phyloP scores from a whole-genome alignment of 768 basidiomycete genomes.

The Butyriboletus loyo region DNA sequence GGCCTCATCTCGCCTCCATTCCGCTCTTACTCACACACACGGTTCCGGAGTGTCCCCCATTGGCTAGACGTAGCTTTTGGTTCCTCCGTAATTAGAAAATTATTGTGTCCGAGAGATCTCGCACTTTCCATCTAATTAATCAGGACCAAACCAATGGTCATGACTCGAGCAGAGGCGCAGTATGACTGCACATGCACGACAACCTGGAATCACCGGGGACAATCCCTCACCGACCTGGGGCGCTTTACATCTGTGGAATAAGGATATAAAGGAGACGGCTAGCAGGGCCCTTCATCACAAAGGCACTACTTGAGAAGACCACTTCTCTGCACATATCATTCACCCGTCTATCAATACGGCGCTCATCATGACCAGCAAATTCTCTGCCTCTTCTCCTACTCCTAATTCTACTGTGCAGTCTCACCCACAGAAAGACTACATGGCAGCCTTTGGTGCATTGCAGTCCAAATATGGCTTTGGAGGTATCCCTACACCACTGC shows the following conservation, averaged over 20 bases:
- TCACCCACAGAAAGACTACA: conserved; percentile 22
- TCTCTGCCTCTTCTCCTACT: not conserved
- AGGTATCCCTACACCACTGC: not conserved
- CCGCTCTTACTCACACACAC: not conserved
- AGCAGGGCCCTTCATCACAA: not conserved
- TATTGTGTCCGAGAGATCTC: too few species aligned
- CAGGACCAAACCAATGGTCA: not conserved
- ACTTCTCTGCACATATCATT: not conserved
- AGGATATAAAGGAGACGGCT: conserved; percentile 3
- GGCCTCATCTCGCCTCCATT: not conserved
- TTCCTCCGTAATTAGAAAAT: not conserved
- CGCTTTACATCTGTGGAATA: too few species aligned
- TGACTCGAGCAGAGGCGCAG: conserved; percentile 4
- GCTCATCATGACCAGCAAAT: not conserved
- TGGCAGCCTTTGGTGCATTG: conserved; percentile 21
- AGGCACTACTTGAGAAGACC: not conserved
- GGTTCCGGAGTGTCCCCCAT: too few species aligned
- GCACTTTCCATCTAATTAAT: too few species aligned
- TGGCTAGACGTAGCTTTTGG: not conserved
- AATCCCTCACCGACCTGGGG: not conserved
- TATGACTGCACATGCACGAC: not conserved
- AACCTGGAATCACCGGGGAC: not conserved
- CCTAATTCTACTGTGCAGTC: not conserved
- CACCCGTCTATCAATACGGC: too few species aligned
- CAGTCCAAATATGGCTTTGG: conserved; percentile 22